Conservation (phyloP, 139 green algal genomes). For the Chlamydomonas sphaeroides region DNA sequence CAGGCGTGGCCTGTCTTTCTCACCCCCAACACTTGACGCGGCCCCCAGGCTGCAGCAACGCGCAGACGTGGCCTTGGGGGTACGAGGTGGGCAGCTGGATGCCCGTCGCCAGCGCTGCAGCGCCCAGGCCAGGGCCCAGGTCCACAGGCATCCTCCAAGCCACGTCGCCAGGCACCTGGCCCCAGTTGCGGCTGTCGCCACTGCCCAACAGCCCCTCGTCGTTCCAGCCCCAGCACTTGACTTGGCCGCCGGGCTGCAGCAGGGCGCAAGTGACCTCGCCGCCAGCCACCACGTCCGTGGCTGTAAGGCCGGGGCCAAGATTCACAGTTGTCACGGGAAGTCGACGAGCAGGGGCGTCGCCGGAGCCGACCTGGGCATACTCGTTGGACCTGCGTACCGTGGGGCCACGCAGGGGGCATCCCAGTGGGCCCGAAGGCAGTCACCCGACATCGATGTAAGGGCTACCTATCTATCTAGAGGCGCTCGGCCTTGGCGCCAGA, state of each 20-base stretch:
- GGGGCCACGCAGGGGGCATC: too few relatives aligned
- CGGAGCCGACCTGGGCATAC: not conserved
- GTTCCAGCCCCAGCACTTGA: not conserved
- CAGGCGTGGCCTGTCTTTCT: too few relatives aligned
- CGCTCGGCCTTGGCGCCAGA: too few relatives aligned
- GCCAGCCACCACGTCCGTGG: not conserved
- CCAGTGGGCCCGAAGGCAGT: too few relatives aligned
- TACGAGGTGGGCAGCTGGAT: not conserved
- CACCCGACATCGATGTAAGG: too few relatives aligned
- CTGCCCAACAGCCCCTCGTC: not conserved
- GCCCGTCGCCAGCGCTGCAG: too few relatives aligned
- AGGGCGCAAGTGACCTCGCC: not conserved
- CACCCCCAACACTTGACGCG: not conserved
- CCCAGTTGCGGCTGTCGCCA: not conserved
- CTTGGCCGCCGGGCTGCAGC: not conserved
- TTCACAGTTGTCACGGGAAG: too few relatives aligned
- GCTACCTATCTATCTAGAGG: too few relatives aligned
- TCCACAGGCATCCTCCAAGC: not conserved
- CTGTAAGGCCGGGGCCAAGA: too few relatives aligned
- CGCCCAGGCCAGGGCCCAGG: too few relatives aligned
- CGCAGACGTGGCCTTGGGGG: not conserved
- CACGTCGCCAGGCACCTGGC: too few relatives aligned
- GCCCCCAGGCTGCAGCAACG: not conserved
- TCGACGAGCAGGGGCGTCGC: too few relatives aligned
- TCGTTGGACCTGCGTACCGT: not conserved